Percentiles rank a stretch among this genome's conserved stretches.
Conservation (phyloP, 2,329 filamentous ascomycete genomes). For the Chrysoporthe cubensis region DNA sequence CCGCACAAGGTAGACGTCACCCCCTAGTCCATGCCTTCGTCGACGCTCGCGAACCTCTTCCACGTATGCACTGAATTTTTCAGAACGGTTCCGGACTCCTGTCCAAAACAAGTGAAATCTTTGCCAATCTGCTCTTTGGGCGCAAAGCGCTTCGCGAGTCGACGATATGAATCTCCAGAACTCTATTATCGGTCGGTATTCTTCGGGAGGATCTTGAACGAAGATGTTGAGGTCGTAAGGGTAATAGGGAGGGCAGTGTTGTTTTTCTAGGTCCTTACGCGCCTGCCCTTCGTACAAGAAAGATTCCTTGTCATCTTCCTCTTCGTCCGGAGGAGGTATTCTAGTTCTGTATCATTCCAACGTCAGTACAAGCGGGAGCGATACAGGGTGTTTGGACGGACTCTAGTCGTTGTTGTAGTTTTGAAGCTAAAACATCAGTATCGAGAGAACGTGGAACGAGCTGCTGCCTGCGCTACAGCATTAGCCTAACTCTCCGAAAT, state of each 20-base stretch:
- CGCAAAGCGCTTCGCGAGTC: background rate
- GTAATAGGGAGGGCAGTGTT: background rate
- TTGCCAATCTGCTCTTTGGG: background rate
- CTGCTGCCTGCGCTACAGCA: background rate
- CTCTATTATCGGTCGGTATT: background rate
- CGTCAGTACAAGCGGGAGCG: background rate
- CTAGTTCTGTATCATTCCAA: background rate
- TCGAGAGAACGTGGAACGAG: background rate
- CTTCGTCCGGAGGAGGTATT: background rate
- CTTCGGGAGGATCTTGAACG: background rate
- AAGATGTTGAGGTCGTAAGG: background rate
- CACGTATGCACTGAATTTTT: background rate
- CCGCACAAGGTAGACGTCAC: background rate
- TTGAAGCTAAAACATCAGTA: background rate
- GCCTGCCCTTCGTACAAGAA: background rate
- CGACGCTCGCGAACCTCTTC: background rate
- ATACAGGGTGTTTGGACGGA: background rate
- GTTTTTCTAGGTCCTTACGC: background rate
- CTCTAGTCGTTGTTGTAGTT: background rate
- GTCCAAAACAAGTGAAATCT: background rate
- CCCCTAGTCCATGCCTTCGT: background rate
- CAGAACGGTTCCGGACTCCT: background rate
- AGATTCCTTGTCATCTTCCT: background rate
- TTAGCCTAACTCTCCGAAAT: background rate
- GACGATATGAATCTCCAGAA: background rate